Conservation (phyloP, 371 early-diverging fungal species). For the Modicella reniformis region DNA sequence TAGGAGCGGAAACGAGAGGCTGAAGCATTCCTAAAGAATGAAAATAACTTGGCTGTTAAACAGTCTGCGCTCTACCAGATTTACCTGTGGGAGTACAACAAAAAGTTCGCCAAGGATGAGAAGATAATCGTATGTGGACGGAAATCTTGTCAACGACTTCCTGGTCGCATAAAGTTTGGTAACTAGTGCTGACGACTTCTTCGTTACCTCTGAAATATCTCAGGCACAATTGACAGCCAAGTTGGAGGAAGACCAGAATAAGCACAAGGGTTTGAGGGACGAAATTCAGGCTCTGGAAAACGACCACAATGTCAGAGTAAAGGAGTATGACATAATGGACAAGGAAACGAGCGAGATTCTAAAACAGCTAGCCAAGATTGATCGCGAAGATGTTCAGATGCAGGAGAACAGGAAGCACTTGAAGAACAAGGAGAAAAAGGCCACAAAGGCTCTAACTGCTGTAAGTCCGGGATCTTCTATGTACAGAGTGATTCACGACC, state of each 20-base stretch:
- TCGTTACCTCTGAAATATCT: neutral
- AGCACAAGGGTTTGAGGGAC: conserved; percentile 64
- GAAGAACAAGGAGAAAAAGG: conserved; percentile 77
- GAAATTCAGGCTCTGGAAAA: conserved; percentile 69
- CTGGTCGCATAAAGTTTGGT: neutral
- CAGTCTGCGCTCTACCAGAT: conserved; percentile 84
- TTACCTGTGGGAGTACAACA: conserved; percentile 61
- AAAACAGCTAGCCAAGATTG: conserved; percentile 75
- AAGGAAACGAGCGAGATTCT: conserved; percentile 63
- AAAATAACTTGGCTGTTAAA: conserved; percentile 79
- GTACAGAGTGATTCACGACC: neutral
- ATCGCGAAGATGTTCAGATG: conserved; percentile 82
- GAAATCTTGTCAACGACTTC: neutral
- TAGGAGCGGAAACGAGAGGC: conserved; percentile 86
- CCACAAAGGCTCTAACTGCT: conserved; percentile 66
- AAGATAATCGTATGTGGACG: conserved; percentile 56
- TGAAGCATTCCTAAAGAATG: conserved; percentile 78
- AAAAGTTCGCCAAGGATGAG: conserved; percentile 58
- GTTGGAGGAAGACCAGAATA: conserved; percentile 67
- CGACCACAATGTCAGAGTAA: conserved; percentile 59
- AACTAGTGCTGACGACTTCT: neutral
- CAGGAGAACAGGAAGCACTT: conserved; percentile 85
- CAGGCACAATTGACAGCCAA: conserved; percentile 64
- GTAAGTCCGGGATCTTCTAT: conserved; percentile 46
- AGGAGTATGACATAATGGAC: conserved; percentile 75